phyloP scores from a whole-genome alignment of 2,329 filamentous ascomycete genomes.

The Alternaria incomplexa region DNA sequence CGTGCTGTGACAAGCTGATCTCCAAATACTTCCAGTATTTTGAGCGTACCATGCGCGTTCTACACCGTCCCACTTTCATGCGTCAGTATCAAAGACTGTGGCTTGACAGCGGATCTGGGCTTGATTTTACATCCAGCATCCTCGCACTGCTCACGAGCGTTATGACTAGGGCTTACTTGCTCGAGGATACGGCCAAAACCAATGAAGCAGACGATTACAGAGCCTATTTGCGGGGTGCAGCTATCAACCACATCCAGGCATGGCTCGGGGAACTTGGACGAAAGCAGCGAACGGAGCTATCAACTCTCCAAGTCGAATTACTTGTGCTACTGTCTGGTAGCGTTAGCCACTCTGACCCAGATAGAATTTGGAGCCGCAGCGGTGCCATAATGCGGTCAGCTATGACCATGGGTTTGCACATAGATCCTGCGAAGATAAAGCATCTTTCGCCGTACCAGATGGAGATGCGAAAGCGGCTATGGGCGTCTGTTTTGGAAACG shows the following conservation, averaged over 20 bases:
- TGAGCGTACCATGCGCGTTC: conserved; percentile 31
- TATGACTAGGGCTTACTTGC: conserved; percentile 29
- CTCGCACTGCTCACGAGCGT: conserved; percentile 27
- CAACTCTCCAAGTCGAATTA: conserved; percentile 27
- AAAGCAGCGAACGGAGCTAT: conserved; percentile 27
- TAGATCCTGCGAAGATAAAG: conserved; percentile 44
- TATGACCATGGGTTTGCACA: conserved; percentile 52
- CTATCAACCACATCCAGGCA: conserved; percentile 23
- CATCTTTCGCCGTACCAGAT: conserved; percentile 40
- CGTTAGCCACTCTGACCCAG: conserved; percentile 15
- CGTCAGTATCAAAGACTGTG: conserved; percentile 29
- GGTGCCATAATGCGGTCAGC: conserved; percentile 51
- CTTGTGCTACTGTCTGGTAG: conserved; percentile 23
- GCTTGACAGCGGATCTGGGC: conserved; percentile 13
- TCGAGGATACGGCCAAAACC: conserved; percentile 14
- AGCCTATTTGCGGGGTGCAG: conserved; percentile 18
- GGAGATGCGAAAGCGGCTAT: conserved; percentile 54
- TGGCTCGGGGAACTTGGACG: conserved; percentile 32
- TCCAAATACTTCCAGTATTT: conserved; percentile 26
- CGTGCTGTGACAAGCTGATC: conserved; percentile 30
- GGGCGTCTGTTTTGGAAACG: conserved; percentile 53
- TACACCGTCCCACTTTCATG: conserved; percentile 34
- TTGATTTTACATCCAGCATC: conserved; percentile 27
- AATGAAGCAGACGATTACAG: conserved; percentile 12
- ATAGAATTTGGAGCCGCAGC: conserved; percentile 30